These are phyloP conservation scores for Hylodesmum podocarpum DNA, from an alignment of 306 rosid genomes.

Conservation along the genomic window DNA sequence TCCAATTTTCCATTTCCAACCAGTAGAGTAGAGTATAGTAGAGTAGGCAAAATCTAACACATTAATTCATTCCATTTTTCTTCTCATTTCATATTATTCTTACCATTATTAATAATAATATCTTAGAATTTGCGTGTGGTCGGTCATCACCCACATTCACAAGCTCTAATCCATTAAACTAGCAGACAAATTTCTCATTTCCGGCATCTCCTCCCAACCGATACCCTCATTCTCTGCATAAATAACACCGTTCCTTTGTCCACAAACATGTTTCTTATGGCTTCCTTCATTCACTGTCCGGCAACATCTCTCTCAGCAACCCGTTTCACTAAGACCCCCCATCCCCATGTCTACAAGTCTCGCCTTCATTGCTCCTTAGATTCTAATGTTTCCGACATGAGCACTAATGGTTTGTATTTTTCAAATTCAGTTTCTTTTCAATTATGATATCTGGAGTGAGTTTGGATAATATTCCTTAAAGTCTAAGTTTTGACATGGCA, in stretches of 20 bases:
- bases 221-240: conserved; percentile 34
- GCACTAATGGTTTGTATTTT: conserved; percentile 60
- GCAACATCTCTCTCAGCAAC: conserved; percentile 46
- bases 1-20: not conserved
- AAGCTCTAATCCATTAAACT: conserved; percentile 30
- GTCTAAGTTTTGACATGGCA: conserved; percentile 42
- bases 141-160: not conserved
- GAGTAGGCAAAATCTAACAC: not conserved
- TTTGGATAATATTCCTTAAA: conserved; percentile 12
- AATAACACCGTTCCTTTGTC: not conserved
- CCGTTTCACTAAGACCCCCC: conserved; percentile 41
- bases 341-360: too few relatives aligned
- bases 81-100: not conserved
- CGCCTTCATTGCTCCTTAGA: conserved; percentile 79
- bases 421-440: not conserved
- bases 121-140: not conserved
- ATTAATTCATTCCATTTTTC: too few relatives aligned
- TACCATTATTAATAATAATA: not conserved
- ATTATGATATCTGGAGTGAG: too few relatives aligned
- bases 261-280: conserved; percentile 58
- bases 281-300: conserved; percentile 64
- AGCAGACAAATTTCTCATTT: conserved; percentile 56
- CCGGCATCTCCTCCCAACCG: conserved; percentile 60
- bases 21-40: too few relatives aligned
- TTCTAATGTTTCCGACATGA: conserved; percentile 83